Conservation (phyloP, 371 early-diverging fungal genomes). For the Smittium culicis region DNA sequence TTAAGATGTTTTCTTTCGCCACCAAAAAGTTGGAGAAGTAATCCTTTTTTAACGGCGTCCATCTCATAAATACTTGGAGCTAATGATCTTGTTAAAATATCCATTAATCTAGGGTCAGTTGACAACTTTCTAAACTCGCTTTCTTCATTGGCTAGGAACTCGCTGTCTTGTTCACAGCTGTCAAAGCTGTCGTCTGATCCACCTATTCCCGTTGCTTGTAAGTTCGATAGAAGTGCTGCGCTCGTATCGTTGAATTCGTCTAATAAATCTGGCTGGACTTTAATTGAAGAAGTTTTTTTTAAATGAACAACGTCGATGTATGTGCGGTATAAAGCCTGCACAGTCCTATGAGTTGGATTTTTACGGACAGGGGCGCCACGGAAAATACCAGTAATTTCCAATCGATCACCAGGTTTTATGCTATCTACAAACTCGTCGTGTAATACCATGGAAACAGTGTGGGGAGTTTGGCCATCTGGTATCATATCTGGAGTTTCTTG, state of each 20-base stretch:
- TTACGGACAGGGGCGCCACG: constrained; percentile 92
- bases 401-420: constrained; percentile 91
- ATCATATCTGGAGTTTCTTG: constrained; percentile 98
- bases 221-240: constrained; percentile 38
- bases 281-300: constrained; percentile 58
- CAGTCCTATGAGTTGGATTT: constrained; percentile 80
- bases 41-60: constrained; percentile 97
- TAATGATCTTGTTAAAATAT: constrained; percentile 60
- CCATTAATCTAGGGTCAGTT: constrained; percentile 55
- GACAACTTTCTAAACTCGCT: constrained; percentile 48
- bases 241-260: constrained; percentile 16
- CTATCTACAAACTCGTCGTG: constrained; percentile 95
- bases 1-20: constrained; percentile 72
- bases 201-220: constrained; percentile 10
- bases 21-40: constrained; percentile 95
- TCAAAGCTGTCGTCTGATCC: constrained; percentile 12
- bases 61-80: constrained; percentile 97
- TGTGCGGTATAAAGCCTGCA: constrained; percentile 91
- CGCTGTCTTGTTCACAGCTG: constrained; percentile 33
- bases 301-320: constrained; percentile 95
- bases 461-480: constrained; percentile 98
- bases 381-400: constrained; percentile 94
- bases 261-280: constrained; percentile 38
- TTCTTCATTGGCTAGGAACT: constrained; percentile 39
- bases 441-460: constrained; percentile 81